These are phyloP conservation scores for Saccharomyces hybrid DNA, from an alignment of 1,139 yeast species.

Conservation along the genomic window DNA sequence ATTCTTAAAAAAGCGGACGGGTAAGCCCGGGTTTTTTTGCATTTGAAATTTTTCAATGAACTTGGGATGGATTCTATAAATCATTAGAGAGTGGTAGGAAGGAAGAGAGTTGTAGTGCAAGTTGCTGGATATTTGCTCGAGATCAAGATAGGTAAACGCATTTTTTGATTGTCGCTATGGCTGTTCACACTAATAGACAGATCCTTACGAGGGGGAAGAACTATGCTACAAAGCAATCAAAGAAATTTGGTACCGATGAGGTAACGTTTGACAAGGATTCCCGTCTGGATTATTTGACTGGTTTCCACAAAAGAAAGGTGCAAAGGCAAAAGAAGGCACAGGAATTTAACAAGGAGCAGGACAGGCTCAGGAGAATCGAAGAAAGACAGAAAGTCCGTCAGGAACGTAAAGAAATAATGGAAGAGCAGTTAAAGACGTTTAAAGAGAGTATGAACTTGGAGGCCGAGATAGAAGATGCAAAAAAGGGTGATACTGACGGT, in stretches of 20 bases:
- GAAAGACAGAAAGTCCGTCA: constrained; percentile 57
- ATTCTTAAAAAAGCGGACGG: background rate
- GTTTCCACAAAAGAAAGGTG: constrained; percentile 88
- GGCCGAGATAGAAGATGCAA: constrained; percentile 28
- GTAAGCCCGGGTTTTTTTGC: background rate
- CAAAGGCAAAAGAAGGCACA: constrained; percentile 83
- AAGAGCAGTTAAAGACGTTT: constrained; percentile 52
- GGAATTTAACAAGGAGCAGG: constrained; percentile 67
- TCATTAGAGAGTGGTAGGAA: background rate
- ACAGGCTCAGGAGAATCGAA: constrained; percentile 61
- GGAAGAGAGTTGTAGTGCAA: background rate
- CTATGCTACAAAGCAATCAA: constrained; percentile 57
- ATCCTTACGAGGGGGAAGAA: constrained; percentile 81
- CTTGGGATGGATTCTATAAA: constrained; percentile 1
- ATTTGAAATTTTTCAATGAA: background rate
- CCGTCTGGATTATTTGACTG: constrained; percentile 77
- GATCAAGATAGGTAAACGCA: background rate
- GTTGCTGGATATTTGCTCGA: background rate
- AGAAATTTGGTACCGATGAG: constrained; percentile 61
- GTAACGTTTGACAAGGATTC: constrained; percentile 72
- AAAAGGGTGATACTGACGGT: constrained; percentile 4
- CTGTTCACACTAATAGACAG: constrained; percentile 52
- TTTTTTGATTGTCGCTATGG: constrained; percentile 8
- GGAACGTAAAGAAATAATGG: constrained; percentile 59
- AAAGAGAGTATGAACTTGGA: constrained; percentile 46